Percentiles rank a stretch among this genome's conserved stretches.
These are phyloP conservation scores for Coniochaeta prunicola DNA, from an alignment of 2,329 filamentous ascomycete species.

Conservation along the genomic window DNA sequence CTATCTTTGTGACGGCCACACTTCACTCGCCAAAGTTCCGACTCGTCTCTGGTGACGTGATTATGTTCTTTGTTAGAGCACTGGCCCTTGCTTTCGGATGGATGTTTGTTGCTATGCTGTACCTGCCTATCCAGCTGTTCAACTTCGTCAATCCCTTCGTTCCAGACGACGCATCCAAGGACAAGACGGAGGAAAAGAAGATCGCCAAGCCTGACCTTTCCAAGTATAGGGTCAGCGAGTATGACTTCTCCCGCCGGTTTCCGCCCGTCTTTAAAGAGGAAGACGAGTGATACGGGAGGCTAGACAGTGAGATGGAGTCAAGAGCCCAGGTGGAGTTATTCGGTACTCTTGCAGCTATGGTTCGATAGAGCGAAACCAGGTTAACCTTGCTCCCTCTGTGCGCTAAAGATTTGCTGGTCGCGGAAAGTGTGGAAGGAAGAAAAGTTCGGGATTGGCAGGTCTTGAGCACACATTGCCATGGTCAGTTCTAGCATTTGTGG, in stretches of 20 bases:
- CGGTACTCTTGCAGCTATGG: neutral
- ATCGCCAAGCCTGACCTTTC: neutral
- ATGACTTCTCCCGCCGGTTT: neutral
- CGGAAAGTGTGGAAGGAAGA: neutral
- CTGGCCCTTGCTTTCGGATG: neutral
- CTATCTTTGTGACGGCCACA: neutral
- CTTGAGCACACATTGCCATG: no score
- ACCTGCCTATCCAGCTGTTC: neutral
- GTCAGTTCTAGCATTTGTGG: no score
- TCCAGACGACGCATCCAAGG: neutral
- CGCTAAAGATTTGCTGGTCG: neutral
- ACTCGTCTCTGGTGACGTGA: neutral
- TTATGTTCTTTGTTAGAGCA: neutral
- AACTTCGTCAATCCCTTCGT: neutral
- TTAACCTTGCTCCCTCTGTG: neutral
- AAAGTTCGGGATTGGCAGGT: neutral
- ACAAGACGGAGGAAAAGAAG: neutral
- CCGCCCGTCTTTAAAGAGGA: neutral
- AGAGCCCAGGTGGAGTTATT: neutral
- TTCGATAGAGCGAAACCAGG: neutral
- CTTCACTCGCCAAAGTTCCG: neutral
- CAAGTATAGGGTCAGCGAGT: neutral
- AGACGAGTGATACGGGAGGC: neutral
- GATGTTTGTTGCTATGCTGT: neutral
- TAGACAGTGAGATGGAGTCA: neutral